Evolutionary conservation across 1,284 basidiomycete species (phyloP).

Genomic region (Apiotrichum domesticum): DNA sequence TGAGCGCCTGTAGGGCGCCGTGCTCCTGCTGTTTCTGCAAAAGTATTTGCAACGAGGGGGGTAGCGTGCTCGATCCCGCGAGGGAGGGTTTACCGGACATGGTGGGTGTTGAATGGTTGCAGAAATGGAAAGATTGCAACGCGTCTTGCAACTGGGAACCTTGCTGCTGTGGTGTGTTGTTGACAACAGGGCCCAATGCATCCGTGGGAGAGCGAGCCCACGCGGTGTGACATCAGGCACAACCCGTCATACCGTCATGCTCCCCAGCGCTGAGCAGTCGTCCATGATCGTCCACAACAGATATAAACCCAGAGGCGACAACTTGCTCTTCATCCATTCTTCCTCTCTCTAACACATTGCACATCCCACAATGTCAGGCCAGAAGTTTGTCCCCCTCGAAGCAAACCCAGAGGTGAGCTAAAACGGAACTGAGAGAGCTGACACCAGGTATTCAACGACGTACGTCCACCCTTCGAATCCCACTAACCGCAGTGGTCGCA

Average conservation of each 20-base stretch:
- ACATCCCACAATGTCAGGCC: slow-evolving; percentile 22
- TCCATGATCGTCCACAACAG: not conserved
- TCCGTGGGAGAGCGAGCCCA: slow-evolving; percentile 9
- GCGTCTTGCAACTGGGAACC: too few species aligned
- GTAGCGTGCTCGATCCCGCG: slow-evolving; percentile 12
- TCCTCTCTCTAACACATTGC: not conserved
- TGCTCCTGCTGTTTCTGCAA: slow-evolving; percentile 47
- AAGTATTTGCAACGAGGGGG: slow-evolving; percentile 34
- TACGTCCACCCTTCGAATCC: slow-evolving; percentile 13
- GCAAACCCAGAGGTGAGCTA: slow-evolving; percentile 62
- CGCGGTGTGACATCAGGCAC: not conserved
- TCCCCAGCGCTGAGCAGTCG: too few species aligned
- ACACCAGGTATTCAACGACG: slow-evolving; percentile 45
- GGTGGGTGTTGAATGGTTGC: not conserved
- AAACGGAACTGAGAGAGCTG: not conserved
- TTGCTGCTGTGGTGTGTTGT: slow-evolving; percentile 3
- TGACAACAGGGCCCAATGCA: not conserved
- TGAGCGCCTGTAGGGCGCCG: slow-evolving; percentile 40
- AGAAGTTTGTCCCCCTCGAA: slow-evolving; percentile 66
- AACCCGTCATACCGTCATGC: too few species aligned
- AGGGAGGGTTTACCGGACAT: not conserved
- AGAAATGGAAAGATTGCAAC: too few species aligned
- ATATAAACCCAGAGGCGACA: not conserved
- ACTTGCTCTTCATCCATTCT: not conserved
- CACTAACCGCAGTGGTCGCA: slow-evolving; percentile 62